Evolutionary conservation across 129 eudicot genomes (phyloP), one percentile per base, ranked within the genome.

Genomic region (Flaveria ramosissima): DNA sequence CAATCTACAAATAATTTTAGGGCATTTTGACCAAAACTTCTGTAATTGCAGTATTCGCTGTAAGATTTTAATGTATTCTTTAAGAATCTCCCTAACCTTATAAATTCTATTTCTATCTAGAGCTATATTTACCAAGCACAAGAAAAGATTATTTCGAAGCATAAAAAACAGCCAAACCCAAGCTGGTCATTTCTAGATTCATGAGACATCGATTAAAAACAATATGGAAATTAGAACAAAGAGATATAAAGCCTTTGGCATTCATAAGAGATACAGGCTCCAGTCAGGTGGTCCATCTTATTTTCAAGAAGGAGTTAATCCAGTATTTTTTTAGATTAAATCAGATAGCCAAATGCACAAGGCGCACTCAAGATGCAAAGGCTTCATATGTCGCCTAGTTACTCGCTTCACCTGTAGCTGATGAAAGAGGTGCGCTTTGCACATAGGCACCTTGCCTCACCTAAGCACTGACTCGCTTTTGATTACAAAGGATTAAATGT

Each of bases 121-220:
- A 53, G 76, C 39, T 24, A 52, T 52, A 72, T 72, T 50, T 72
- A 52, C 7, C 12, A 60, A 10, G 65, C 27, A 32, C 13, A 53
- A 19, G 66, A 48, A 72, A 52, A 72, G 32, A 51, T 30, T 13
- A 32, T 27, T 16, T 72, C 12, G 0, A 32, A 3, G 48, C 64
- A 72, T 17, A 53, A 52, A n/a, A 72, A 17, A 17, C 65, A 53
- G 64, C 52, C 47, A 52, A 72, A 5, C 14, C 76, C 65, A 52
- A 19, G 63, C 64, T 23, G 27, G 48, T 52, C 65, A 51, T 53
- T 9, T 69, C 57, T 45, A 7, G 19, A 69, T 43, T 45, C n/a
- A 69, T 45, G 57, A 46, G 23, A 21, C 39, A 9, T 3, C 21
- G 16, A 36, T 32, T 16, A 15, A 14, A 66, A 60, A 60, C 39